A percentile compares a stretch with the other conserved stretches of the same genome.
These are phyloP conservation scores for Gossypium thurberi DNA, from an alignment of 345 rosid genomes.

Conservation along the genomic window DNA sequence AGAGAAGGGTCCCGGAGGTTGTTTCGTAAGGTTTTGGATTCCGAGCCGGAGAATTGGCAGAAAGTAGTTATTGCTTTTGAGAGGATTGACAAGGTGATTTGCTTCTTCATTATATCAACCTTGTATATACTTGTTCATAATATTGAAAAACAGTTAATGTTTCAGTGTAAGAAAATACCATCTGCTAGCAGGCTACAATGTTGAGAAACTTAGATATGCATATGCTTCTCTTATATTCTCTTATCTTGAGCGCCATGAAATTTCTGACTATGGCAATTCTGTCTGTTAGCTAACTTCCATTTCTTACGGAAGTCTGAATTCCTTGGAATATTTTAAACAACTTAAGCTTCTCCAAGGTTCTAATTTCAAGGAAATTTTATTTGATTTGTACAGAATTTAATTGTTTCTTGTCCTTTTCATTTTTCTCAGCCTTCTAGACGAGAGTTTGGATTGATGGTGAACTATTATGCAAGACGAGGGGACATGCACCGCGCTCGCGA, in stretches of 20 bases:
- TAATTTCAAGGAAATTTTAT: background rate
- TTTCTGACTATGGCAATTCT: background rate
- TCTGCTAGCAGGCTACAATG: no score
- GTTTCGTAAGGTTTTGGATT: constrained; percentile 52
- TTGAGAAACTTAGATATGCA: background rate
- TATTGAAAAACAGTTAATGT: background rate
- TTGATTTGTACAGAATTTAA: background rate
- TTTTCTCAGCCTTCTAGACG: constrained; percentile 81
- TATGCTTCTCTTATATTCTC: background rate
- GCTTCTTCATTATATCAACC: background rate
- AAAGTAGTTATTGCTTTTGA: constrained; percentile 78
- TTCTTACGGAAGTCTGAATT: background rate
- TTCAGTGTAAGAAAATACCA: background rate
- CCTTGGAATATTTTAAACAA: background rate
- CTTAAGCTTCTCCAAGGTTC: background rate
- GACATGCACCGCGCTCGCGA: constrained; percentile 94
- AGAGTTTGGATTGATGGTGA: constrained; percentile 92
- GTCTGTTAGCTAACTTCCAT: background rate
- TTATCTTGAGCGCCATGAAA: background rate
- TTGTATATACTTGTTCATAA: background rate
- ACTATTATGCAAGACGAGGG: constrained; percentile 89
- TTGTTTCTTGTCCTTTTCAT: background rate
- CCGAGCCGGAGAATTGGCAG: constrained; percentile 87
- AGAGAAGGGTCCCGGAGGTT: constrained; percentile 55
- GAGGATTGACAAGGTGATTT: constrained; percentile 67